Evolutionary conservation across 169 alveolate genomes (phyloP).

Genomic region (Plasmodium coatneyi): DNA sequence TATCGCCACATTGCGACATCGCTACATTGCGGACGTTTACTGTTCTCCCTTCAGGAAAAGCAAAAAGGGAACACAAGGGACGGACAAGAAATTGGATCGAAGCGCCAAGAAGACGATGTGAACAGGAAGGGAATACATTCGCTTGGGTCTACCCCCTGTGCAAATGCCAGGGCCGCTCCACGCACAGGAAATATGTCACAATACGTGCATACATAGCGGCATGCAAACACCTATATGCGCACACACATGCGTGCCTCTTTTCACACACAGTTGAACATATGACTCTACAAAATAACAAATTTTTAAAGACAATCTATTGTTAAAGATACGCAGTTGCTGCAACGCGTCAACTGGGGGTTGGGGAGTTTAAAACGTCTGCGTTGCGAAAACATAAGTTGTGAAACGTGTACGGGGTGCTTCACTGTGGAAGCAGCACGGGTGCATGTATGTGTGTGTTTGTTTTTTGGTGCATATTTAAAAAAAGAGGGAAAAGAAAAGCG

Average conservation of each 20-base stretch:
- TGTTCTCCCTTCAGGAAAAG: constrained; percentile 23
- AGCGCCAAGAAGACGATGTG: neutral
- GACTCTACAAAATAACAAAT: neutral
- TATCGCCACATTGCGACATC: too few relatives aligned
- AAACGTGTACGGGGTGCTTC: neutral
- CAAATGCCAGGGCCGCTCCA: neutral
- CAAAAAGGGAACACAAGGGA: neutral
- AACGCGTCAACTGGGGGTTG: neutral
- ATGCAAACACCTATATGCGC: neutral
- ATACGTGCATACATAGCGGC: neutral
- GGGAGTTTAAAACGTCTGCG: neutral
- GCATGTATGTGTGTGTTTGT: too few relatives aligned
- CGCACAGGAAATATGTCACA: neutral
- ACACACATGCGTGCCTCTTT: neutral
- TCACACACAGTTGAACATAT: neutral
- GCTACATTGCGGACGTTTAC: neutral
- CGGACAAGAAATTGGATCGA: constrained; percentile 38
- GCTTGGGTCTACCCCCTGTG: neutral
- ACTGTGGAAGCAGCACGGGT: neutral
- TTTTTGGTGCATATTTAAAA: neutral
- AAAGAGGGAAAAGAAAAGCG: neutral
- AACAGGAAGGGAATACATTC: neutral
- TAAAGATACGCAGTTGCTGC: constrained; percentile 12
- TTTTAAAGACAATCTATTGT: neutral
- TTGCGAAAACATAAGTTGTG: neutral